A percentile compares a stretch with the other conserved stretches of the same genome.
Conservation (phyloP, 352 stramenopile genomes). For the Phytophthora lateralis region DNA sequence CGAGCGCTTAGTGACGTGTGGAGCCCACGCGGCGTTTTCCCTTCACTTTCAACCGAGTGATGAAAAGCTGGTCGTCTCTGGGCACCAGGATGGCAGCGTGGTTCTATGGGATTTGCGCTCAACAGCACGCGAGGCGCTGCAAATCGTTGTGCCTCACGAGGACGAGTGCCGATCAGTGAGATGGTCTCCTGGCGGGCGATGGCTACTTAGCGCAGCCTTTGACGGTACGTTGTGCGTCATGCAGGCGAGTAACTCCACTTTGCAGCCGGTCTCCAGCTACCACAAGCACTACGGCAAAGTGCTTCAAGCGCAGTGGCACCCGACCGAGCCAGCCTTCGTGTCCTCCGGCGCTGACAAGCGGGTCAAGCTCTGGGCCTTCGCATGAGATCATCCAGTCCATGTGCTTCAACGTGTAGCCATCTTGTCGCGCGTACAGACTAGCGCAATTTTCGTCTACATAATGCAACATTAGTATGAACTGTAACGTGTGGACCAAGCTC, state of each 20-base stretch:
- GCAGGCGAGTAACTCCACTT: slow-evolving; percentile 15
- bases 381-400: slow-evolving; percentile 15
- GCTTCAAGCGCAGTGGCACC: slow-evolving; percentile 70
- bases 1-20: slow-evolving; percentile 50
- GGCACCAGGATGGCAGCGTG: slow-evolving; percentile 67
- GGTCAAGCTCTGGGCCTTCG: slow-evolving; percentile 69
- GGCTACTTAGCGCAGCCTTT: slow-evolving; percentile 66
- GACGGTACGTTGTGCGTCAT: slow-evolving; percentile 64
- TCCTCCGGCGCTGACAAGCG: slow-evolving; percentile 67
- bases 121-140: slow-evolving; percentile 28
- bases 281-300: slow-evolving; percentile 71
- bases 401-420: slow-evolving; percentile 26
- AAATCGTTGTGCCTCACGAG: slow-evolving; percentile 41
- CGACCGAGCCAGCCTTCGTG: slow-evolving; percentile 56
- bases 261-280: slow-evolving; percentile 57
- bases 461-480: too few species aligned
- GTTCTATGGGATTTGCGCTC: slow-evolving; percentile 69
- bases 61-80: slow-evolving; percentile 44
- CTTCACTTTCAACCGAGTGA: slow-evolving; percentile 54
- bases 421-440: slow-evolving; percentile 6
- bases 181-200: slow-evolving; percentile 64
- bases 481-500: background rate
- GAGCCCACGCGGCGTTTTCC: slow-evolving; percentile 40
- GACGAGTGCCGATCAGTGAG: slow-evolving; percentile 67
- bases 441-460: slow-evolving; percentile 30